Evolutionary conservation across 495 filamentous ascomycete genomes (phyloP).

Genomic region (Penicillium bialowiezense): DNA sequence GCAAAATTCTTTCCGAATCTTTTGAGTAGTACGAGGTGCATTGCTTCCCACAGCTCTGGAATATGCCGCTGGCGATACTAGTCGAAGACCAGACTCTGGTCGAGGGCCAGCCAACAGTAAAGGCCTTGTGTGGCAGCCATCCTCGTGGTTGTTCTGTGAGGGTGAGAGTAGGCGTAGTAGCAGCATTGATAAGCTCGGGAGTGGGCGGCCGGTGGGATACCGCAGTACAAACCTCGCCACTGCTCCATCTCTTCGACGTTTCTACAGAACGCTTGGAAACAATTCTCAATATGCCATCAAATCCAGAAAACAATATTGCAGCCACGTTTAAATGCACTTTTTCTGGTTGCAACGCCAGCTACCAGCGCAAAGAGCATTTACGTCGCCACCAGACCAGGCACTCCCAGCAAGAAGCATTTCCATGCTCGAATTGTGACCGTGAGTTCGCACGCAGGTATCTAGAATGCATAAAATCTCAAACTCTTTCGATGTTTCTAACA

Average conservation of each 20-base stretch:
- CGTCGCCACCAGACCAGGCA: constrained; percentile 13
- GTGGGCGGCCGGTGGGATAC: constrained; percentile 1
- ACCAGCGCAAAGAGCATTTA: constrained; percentile 19
- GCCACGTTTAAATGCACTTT: constrained; percentile 6
- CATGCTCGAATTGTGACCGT: constrained; percentile 17
- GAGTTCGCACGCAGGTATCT: constrained; percentile 22
- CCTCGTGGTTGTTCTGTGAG: too few species aligned
- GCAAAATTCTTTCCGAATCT: too few species aligned
- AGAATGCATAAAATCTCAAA: not conserved
- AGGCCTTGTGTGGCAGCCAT: too few species aligned
- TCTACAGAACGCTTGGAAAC: too few species aligned
- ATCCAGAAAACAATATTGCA: not conserved
- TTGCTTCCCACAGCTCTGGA: too few species aligned
- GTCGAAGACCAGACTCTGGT: too few species aligned
- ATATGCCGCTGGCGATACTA: too few species aligned
- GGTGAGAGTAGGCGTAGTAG: not conserved
- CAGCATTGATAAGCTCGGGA: too few species aligned
- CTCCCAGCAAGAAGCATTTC: constrained; percentile 3
- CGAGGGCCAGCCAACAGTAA: too few species aligned
- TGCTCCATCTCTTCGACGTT: not conserved
- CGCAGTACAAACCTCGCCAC: not conserved
- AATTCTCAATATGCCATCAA: not conserved
- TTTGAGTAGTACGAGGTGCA: too few species aligned
- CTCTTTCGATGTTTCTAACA: not conserved
- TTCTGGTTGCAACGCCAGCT: constrained; percentile 16